Conservation (phyloP, 352 stramenopile genomes). For the Globisporangium nodosum region DNA sequence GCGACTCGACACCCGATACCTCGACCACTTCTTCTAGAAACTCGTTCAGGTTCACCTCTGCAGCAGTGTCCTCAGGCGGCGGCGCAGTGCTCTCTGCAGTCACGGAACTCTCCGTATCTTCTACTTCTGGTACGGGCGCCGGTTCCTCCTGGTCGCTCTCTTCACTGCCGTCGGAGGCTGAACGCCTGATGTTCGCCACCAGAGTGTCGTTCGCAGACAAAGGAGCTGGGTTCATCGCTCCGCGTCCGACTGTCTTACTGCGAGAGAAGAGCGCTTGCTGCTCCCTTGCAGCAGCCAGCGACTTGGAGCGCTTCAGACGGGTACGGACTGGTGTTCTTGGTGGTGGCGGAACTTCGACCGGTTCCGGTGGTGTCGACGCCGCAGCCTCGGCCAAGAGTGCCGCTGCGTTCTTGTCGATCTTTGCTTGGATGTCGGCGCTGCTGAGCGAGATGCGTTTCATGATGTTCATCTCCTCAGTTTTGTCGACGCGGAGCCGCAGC, state of each 20-base stretch:
- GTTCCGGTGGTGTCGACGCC: not conserved
- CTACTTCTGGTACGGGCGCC: not conserved
- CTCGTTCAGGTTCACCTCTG: not conserved
- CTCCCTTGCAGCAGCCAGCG: not conserved
- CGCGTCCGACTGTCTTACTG: slow-evolving; percentile 4
- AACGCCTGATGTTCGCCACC: not conserved
- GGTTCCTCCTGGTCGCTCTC: not conserved
- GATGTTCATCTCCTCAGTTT: slow-evolving; percentile 5
- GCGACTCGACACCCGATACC: not conserved
- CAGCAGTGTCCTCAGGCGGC: not conserved
- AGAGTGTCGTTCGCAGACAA: not conserved
- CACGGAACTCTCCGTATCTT: not conserved
- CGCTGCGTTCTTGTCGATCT: slow-evolving; percentile 10
- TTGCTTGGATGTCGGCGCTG: slow-evolving; percentile 11
- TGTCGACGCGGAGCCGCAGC: not conserved
- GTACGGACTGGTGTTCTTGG: no score
- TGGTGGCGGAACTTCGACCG: not conserved
- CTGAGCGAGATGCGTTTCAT: slow-evolving; percentile 13
- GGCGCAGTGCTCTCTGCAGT: not conserved
- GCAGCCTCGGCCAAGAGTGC: not conserved
- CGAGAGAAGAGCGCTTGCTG: slow-evolving; percentile 1
- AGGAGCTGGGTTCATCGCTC: not conserved
- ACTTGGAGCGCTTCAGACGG: not conserved
- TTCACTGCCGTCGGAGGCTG: not conserved
- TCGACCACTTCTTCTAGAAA: not conserved